Percentiles rank a stretch among this genome's conserved stretches.
phyloP scores from a whole-genome alignment of 306 rosid species.

The Macrotyloma uniflorum region DNA sequence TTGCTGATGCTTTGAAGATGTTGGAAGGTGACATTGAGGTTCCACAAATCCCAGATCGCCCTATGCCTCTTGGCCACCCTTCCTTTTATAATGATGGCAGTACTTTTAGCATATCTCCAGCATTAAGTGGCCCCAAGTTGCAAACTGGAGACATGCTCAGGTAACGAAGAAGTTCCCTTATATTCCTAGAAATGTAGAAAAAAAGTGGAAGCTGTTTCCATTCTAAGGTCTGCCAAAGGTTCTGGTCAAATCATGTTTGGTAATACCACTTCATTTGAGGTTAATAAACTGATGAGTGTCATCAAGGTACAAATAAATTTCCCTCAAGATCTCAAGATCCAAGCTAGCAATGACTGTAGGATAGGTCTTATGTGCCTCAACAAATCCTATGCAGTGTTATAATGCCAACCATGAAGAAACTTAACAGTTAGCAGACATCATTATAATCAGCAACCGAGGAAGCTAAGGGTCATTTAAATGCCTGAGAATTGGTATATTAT shows the following conservation, averaged over 20 bases:
- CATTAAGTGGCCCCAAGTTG: constrained; percentile 71
- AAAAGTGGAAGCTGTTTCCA: constrained; percentile 36
- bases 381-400: constrained; percentile 9
- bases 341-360: constrained; percentile 36
- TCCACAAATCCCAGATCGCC: constrained; percentile 88
- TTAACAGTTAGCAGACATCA: constrained; percentile 23
- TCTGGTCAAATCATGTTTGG: constrained; percentile 25
- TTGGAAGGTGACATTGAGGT: constrained; percentile 95
- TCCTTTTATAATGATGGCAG: constrained; percentile 47
- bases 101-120: constrained; percentile 79
- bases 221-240: constrained; percentile 16
- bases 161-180: constrained; percentile 50
- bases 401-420: constrained; percentile 36
- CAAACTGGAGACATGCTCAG: constrained; percentile 80
- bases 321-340: constrained; percentile 31
- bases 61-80: constrained; percentile 93
- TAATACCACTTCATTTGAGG: constrained; percentile 29
- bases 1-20: constrained; percentile 89
- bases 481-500: constrained; percentile 12
- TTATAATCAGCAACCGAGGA: constrained; percentile 27
- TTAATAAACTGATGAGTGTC: constrained; percentile 25
- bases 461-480: constrained; percentile 24
- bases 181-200: constrained; percentile 14
- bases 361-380: constrained; percentile 1
- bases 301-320: constrained; percentile 5